Percentiles rank a stretch among this genome's conserved stretches.
These are phyloP conservation scores for grape (Vitis vinifera) DNA, from an alignment of 164 flowering plant species.

Conservation along the genomic window DNA sequence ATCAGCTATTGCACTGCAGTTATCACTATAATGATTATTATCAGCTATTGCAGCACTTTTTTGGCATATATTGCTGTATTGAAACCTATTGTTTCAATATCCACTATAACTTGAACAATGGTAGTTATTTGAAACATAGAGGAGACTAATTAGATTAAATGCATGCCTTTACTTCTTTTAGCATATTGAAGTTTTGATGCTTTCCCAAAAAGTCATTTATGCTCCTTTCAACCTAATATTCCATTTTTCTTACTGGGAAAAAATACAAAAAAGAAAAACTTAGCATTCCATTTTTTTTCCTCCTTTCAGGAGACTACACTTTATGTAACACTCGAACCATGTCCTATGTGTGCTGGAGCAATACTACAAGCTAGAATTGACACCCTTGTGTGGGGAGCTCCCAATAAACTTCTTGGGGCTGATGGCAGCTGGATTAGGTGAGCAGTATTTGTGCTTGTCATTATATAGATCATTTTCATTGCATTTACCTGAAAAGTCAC, in stretches of 20 bases:
- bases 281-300: not conserved
- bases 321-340: slow-evolving; percentile 97
- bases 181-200: no score
- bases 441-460: not conserved
- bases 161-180: no score
- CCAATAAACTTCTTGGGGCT: slow-evolving; percentile 96
- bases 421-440: slow-evolving; percentile 99
- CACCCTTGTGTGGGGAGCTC: slow-evolving; percentile 95
- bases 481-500: not conserved
- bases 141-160: not conserved
- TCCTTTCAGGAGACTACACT: slow-evolving; percentile 71
- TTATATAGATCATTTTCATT: not conserved
- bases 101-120: not conserved
- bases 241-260: no score
- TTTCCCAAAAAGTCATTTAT: no score
- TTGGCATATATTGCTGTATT: not conserved
- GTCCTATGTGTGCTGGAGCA: slow-evolving; percentile 99
- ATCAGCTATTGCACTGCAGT: not conserved
- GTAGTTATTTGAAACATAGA: not conserved
- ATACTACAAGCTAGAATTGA: slow-evolving; percentile 89
- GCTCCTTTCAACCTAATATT: no score
- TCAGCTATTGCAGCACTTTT: not conserved
- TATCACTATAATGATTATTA: not conserved
- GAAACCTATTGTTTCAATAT: not conserved
- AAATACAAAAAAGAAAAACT: no score